These are phyloP conservation scores for Diatrype stigma DNA, from an alignment of 2,329 filamentous ascomycete genomes.

Conservation along the genomic window DNA sequence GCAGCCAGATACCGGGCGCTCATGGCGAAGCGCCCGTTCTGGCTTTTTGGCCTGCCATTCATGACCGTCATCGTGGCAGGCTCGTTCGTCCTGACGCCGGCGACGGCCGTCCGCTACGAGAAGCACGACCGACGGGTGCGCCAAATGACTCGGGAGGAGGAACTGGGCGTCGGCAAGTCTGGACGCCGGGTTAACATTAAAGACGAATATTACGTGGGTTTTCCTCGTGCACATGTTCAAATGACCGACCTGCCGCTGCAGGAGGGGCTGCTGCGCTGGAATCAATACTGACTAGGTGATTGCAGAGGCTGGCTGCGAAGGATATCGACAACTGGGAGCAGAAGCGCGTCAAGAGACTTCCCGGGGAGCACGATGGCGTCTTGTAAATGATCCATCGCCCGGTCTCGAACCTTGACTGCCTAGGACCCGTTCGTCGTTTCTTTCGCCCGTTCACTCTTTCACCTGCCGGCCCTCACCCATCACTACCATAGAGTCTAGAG, in stretches of 20 bases:
- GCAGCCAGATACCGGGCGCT: constrained; percentile 72
- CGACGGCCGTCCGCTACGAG: constrained; percentile 91
- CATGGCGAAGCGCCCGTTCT: constrained; percentile 77
- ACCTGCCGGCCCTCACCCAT: too few species aligned
- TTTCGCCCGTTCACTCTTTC: too few species aligned
- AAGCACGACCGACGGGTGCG: constrained; percentile 85
- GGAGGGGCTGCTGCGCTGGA: background rate
- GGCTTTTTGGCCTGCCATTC: constrained; percentile 92
- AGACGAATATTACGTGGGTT: constrained; percentile 81
- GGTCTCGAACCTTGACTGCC: background rate
- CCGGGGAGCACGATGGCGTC: constrained; percentile 85
- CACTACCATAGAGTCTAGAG: too few species aligned
- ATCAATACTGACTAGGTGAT: constrained; percentile 12
- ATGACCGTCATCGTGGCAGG: constrained; percentile 84
- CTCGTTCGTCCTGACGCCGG: constrained; percentile 91
- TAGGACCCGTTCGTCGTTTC: background rate
- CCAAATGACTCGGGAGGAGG: constrained; percentile 80
- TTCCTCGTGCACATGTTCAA: too few species aligned
- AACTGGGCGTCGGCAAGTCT: constrained; percentile 71
- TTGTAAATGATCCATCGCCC: constrained; percentile 42
- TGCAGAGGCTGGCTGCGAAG: constrained; percentile 74
- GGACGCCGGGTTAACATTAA: constrained; percentile 71
- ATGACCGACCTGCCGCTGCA: too few species aligned
- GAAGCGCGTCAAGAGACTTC: constrained; percentile 83
- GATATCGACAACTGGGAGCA: constrained; percentile 97